Evolutionary conservation across 495 filamentous ascomycete species (phyloP).

Genomic region (Penicillium waksmanii): DNA sequence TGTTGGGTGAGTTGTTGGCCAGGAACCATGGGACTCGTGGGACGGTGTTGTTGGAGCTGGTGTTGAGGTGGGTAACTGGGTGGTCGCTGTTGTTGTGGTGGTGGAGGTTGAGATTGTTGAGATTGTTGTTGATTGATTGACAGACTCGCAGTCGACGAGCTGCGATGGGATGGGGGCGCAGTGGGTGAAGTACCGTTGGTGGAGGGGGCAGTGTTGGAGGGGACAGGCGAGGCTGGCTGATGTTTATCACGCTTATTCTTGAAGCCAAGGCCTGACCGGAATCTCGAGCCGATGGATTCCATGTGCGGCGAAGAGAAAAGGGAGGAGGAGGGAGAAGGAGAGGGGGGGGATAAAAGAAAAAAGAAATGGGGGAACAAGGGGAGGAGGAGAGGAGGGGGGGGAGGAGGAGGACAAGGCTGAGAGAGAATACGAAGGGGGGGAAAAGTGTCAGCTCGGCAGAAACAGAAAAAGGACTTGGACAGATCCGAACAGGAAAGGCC

Average conservation of each 20-base stretch:
- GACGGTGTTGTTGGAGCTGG: constrained; percentile 57
- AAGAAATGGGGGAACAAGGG: constrained; percentile 11
- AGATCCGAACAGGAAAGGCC: too few relatives aligned
- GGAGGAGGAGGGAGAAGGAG: constrained; percentile 6
- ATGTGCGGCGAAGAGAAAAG: constrained; percentile 34
- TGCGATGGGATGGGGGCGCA: constrained; percentile 44
- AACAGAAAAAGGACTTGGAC: neutral
- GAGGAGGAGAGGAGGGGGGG: constrained; percentile 17
- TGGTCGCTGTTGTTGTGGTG: constrained; percentile 63
- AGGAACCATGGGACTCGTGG: constrained; percentile 56
- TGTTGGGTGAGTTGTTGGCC: constrained; percentile 66
- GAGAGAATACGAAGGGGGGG: constrained; percentile 11
- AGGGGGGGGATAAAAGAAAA: constrained; percentile 18
- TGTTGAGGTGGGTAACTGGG: constrained; percentile 72
- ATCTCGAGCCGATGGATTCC: constrained; percentile 57
- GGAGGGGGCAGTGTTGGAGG: constrained; percentile 32
- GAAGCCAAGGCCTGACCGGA: constrained; percentile 48
- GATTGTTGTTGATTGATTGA: constrained; percentile 45
- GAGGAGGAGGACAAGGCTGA: constrained; percentile 22
- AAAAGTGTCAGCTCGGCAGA: neutral
- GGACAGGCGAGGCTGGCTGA: constrained; percentile 18
- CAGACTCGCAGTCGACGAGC: constrained; percentile 56
- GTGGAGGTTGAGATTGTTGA: constrained; percentile 42
- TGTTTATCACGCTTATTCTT: constrained; percentile 46
- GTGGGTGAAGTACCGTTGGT: constrained; percentile 40